A percentile compares a stretch with the other conserved stretches of the same genome.
These are phyloP conservation scores for Blepharisma undulans DNA, from an alignment of 169 alveolate species.

Conservation along the genomic window DNA sequence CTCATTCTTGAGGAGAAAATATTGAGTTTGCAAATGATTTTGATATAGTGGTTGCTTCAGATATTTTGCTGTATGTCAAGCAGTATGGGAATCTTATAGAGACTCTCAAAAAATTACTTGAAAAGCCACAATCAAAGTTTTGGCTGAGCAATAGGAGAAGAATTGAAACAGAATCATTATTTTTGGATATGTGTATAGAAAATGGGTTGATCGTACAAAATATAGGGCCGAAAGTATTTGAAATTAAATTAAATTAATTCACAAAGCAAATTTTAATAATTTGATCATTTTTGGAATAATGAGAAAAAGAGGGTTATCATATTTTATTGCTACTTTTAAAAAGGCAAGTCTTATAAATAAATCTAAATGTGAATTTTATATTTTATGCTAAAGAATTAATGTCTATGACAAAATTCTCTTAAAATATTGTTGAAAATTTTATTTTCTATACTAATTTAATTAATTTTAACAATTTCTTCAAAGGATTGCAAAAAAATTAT, in stretches of 20 bases:
- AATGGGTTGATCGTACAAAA: neutral
- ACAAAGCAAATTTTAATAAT: neutral
- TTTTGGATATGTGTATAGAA: neutral
- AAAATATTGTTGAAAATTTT: too few relatives aligned
- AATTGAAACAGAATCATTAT: neutral
- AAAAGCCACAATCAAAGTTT: neutral
- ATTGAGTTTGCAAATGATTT: neutral
- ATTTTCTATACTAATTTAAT: too few relatives aligned
- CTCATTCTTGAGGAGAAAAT: slow-evolving; percentile 3
- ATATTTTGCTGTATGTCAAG: slow-evolving; percentile 8
- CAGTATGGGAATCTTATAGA: neutral
- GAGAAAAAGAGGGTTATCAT: too few relatives aligned
- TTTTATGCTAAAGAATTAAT: too few relatives aligned
- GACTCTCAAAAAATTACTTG: neutral
- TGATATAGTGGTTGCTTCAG: slow-evolving; percentile 20
- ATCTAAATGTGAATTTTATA: too few relatives aligned
- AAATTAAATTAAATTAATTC: neutral
- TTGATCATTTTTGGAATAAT: too few relatives aligned
- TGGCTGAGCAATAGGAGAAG: slow-evolving; percentile 16
- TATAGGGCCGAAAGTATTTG: slow-evolving; percentile 11
- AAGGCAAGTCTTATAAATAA: too few relatives aligned
- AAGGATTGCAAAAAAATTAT: too few relatives aligned
- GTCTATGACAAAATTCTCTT: too few relatives aligned
- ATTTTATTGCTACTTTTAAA: too few relatives aligned
- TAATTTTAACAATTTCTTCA: too few relatives aligned